A percentile compares a stretch with the other conserved stretches of the same genome.
phyloP scores from a whole-genome alignment of 106 monocot genomes.

The Dendrobium nobile region DNA sequence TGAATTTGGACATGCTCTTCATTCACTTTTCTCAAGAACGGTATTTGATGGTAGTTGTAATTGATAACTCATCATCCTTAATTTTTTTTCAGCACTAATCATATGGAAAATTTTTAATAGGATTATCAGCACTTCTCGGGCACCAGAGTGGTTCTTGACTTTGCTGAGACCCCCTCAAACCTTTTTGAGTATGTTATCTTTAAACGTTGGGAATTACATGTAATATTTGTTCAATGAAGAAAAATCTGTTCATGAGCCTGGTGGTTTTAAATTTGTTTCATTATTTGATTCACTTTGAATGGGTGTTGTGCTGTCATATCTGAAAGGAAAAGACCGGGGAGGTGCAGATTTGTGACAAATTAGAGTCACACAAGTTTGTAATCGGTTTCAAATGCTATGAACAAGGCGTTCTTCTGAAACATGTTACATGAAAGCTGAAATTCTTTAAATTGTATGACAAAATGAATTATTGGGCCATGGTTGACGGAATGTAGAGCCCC shows the following conservation, averaged over 20 bases:
- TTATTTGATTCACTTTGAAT: constrained; percentile 1
- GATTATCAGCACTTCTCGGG: constrained; percentile 98
- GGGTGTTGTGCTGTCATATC: not conserved
- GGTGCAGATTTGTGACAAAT: not conserved
- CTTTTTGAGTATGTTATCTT: constrained; percentile 80
- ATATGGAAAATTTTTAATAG: constrained; percentile 24
- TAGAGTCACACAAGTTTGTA: not conserved
- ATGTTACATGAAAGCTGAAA: not conserved
- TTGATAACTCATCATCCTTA: not conserved
- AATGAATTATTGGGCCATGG: not conserved
- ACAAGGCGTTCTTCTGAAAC: not conserved
- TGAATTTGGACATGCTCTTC: constrained; percentile 99
- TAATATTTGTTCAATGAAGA: constrained; percentile 1
- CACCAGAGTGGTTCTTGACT: constrained; percentile 86
- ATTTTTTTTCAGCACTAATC: not conserved
- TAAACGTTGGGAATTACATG: not conserved
- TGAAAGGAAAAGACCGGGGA: not conserved
- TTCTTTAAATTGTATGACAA: too few species aligned
- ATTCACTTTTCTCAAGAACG: constrained; percentile 98
- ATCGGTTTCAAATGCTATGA: not conserved
- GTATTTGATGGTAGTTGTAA: constrained; percentile 25
- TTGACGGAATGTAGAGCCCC: not conserved
- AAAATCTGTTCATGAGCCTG: not conserved
- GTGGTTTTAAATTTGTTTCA: not conserved
- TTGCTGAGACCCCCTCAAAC: constrained; percentile 93